These are phyloP conservation scores for Pseudocercospora macadamiae DNA, from an alignment of 2,329 filamentous ascomycete genomes.

Conservation along the genomic window DNA sequence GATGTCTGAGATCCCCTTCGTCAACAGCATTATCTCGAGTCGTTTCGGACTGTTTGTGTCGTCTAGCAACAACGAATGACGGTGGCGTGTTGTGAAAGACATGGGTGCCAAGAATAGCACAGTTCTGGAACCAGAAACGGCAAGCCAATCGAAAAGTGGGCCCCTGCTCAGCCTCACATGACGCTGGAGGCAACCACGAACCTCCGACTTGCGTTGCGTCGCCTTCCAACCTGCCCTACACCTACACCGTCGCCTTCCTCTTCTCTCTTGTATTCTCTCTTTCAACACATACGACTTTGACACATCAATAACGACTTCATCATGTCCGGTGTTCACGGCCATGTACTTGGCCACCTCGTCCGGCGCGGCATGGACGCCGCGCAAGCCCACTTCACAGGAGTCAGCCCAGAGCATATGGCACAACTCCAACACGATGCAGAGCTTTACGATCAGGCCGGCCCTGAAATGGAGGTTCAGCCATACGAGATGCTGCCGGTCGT, in stretches of 20 bases:
- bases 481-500: constrained; percentile 35
- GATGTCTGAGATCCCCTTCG: no score
- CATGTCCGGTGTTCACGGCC: constrained; percentile 33
- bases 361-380: constrained; percentile 37
- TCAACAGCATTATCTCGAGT: no score
- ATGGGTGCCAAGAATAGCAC: background rate
- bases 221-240: background rate
- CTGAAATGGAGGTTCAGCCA: constrained; percentile 30
- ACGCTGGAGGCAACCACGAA: constrained; percentile 4
- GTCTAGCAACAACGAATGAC: no score
- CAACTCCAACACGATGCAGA: constrained; percentile 34
- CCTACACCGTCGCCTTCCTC: background rate
- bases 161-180: constrained; percentile 5
- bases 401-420: constrained; percentile 24
- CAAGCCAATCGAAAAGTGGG: constrained; percentile 1
- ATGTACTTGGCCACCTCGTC: constrained; percentile 37
- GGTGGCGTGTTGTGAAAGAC: constrained; percentile 1
- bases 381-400: constrained; percentile 31
- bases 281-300: background rate
- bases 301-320: constrained; percentile 9
- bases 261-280: constrained; percentile 2
- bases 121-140: background rate
- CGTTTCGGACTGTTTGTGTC: no score
- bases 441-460: constrained; percentile 33
- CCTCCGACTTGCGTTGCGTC: background rate